A percentile compares a stretch with the other conserved stretches of the same genome.
Evolutionary conservation across 805 yeast species (phyloP).

Genomic region (Lipomyces starkeyi): DNA sequence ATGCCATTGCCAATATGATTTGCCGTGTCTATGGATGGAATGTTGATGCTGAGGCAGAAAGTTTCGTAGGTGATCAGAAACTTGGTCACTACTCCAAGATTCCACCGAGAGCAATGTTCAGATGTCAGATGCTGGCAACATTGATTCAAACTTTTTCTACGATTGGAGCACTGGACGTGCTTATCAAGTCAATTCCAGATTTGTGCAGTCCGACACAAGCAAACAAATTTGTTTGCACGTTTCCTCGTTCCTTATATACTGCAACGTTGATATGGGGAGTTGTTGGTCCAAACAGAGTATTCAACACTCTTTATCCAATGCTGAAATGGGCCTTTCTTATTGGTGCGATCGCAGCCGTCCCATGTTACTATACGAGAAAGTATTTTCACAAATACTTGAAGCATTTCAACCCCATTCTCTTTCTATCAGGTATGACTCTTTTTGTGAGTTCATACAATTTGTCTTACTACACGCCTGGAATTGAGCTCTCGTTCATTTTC

Average conservation of each 20-base stretch:
- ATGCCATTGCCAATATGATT: slow-evolving; percentile 56
- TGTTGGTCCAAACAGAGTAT: slow-evolving; percentile 61
- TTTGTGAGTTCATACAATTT: slow-evolving; percentile 24
- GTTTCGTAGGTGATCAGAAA: slow-evolving; percentile 62
- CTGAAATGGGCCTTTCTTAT: slow-evolving; percentile 36
- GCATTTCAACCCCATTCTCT: slow-evolving; percentile 27
- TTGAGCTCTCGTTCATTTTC: slow-evolving; percentile 48
- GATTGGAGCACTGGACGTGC: slow-evolving; percentile 57
- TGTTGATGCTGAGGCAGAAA: slow-evolving; percentile 60
- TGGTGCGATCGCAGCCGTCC: slow-evolving; percentile 33
- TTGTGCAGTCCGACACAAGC: slow-evolving; percentile 49
- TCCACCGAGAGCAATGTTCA: slow-evolving; percentile 64
- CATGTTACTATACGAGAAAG: slow-evolving; percentile 17
- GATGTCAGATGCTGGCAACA: slow-evolving; percentile 56
- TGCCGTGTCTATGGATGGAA: slow-evolving; percentile 63
- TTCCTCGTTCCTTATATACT: slow-evolving; percentile 52
- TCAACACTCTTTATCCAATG: slow-evolving; percentile 38
- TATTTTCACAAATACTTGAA: slow-evolving; percentile 14
- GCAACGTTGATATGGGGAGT: slow-evolving; percentile 64
- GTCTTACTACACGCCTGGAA: slow-evolving; percentile 34
- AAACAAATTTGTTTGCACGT: slow-evolving; percentile 53
- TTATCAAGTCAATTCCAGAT: slow-evolving; percentile 40
- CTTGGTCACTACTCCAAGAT: slow-evolving; percentile 68
- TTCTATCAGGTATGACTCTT: slow-evolving; percentile 26
- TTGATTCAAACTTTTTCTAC: slow-evolving; percentile 53